phyloP scores from a whole-genome alignment of 2,329 filamentous ascomycete species.

The Cytospora chrysosperma region DNA sequence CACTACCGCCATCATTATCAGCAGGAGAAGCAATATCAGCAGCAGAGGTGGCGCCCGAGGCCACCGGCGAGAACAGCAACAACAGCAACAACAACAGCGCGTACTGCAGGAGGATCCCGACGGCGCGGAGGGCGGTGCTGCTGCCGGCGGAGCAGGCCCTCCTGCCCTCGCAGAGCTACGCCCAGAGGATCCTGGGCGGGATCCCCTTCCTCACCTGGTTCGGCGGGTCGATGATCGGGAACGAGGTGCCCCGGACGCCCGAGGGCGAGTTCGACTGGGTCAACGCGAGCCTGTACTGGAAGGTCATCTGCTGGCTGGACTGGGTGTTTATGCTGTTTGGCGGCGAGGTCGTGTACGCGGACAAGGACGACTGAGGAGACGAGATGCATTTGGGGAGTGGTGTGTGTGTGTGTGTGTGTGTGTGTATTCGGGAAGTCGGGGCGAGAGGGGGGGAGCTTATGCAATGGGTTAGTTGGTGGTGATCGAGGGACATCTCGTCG shows the following conservation, averaged over 20 bases:
- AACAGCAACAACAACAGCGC: slow-evolving; percentile 35
- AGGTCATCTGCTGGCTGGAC: slow-evolving; percentile 63
- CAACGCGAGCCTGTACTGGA: slow-evolving; percentile 65
- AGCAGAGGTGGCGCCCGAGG: too few species aligned
- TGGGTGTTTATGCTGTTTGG: slow-evolving; percentile 57
- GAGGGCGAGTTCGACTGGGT: slow-evolving; percentile 77
- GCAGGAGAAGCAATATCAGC: slow-evolving; percentile 23
- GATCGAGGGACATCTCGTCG: too few species aligned
- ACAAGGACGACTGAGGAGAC: slow-evolving; percentile 59
- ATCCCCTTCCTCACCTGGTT: slow-evolving; percentile 74
- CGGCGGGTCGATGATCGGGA: slow-evolving; percentile 70
- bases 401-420: too few species aligned
- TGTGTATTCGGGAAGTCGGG: too few species aligned
- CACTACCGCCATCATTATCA: slow-evolving; percentile 26
- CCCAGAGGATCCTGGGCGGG: slow-evolving; percentile 61
- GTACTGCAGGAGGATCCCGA: slow-evolving; percentile 64
- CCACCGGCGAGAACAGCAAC: too few species aligned
- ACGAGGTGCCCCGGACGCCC: slow-evolving; percentile 70
- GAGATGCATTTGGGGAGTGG: too few species aligned
- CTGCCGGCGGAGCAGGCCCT: slow-evolving; percentile 70
- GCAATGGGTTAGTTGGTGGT: too few species aligned
- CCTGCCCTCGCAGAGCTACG: slow-evolving; percentile 64
- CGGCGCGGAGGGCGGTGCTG: slow-evolving; percentile 62
- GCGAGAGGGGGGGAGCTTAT: too few species aligned
- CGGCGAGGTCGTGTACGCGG: slow-evolving; percentile 55